phyloP scores from a whole-genome alignment of 2,329 filamentous ascomycete species.

The Chaetomiaceae sp. region DNA sequence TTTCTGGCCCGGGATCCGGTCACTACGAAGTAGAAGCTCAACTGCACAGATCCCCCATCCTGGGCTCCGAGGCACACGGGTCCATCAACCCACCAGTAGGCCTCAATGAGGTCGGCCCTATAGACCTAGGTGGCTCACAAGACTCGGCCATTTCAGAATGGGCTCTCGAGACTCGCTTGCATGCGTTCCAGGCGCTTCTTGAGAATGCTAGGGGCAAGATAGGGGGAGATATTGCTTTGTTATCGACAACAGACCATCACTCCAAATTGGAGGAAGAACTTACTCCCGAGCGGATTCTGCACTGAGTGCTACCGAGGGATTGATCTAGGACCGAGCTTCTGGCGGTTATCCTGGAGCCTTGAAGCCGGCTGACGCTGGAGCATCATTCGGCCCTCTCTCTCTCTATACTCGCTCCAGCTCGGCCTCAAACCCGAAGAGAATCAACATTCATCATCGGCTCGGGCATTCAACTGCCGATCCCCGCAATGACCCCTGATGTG shows the following conservation, averaged over 20 bases:
- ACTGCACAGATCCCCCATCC: neutral
- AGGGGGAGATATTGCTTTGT: slow-evolving; percentile 30
- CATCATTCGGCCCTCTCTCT: neutral
- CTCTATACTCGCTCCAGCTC: too few species aligned
- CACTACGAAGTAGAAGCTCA: neutral
- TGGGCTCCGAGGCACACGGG: neutral
- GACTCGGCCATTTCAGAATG: slow-evolving; percentile 29
- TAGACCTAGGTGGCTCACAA: slow-evolving; percentile 31
- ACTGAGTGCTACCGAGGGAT: neutral
- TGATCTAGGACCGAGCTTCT: too few species aligned
- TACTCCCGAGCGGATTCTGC: neutral
- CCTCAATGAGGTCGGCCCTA: slow-evolving; percentile 20
- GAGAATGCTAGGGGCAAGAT: slow-evolving; percentile 25
- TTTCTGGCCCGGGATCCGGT: neutral
- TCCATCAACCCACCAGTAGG: neutral
- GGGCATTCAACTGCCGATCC: slow-evolving; percentile 15
- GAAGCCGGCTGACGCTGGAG: too few species aligned
- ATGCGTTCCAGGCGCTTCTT: slow-evolving; percentile 31
- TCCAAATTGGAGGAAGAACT: slow-evolving; percentile 35
- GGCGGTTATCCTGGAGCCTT: too few species aligned
- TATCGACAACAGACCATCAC: slow-evolving; percentile 40
- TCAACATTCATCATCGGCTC: neutral
- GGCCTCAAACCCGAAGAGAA: too few species aligned
- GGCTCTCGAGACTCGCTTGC: slow-evolving; percentile 29
- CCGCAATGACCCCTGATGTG: neutral